Evolutionary conservation across 176 grass and related monocot species (phyloP).

Genomic region (Avena insularis): DNA sequence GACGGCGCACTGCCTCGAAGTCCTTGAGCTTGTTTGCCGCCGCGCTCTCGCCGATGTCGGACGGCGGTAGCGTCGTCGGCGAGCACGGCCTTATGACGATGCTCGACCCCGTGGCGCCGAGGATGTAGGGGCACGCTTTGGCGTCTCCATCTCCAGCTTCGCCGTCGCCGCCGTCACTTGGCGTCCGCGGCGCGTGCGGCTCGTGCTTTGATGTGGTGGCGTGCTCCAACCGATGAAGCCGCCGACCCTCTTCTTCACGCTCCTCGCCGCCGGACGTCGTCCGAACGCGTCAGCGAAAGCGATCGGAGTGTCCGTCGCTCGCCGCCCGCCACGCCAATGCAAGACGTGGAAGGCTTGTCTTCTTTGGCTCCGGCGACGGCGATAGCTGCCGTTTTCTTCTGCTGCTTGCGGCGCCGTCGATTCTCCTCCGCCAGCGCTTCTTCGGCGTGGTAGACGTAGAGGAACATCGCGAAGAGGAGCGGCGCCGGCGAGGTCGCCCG

Average conservation of each 20-base stretch:
- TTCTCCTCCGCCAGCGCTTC: constrained; percentile 61
- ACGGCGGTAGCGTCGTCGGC: too few species aligned
- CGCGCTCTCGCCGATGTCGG: too few species aligned
- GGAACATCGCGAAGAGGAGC: constrained; percentile 73
- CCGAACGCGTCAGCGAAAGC: constrained; percentile 63
- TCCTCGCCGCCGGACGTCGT: constrained; percentile 50
- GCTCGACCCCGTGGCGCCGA: constrained; percentile 91
- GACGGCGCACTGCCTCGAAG: too few species aligned
- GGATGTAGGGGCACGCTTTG: constrained; percentile 95
- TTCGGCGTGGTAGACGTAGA: constrained; percentile 81
- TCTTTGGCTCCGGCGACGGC: constrained; percentile 46
- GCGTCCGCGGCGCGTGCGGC: constrained; percentile 41
- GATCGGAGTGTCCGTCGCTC: constrained; percentile 64
- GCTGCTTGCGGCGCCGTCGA: constrained; percentile 31
- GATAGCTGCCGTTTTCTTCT: constrained; percentile 23
- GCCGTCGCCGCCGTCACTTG: constrained; percentile 68
- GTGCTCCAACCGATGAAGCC: constrained; percentile 49
- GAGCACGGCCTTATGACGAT: too few species aligned
- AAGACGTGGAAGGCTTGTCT: constrained; percentile 50
- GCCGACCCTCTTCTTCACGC: constrained; percentile 23
- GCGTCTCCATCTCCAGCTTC: constrained; percentile 92
- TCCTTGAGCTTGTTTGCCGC: too few species aligned
- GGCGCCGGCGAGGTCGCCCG: constrained; percentile 71
- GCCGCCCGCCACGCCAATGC: constrained; percentile 58
- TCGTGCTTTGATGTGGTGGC: constrained; percentile 53